These are phyloP conservation scores for Chrysophaeum taylorii DNA, from an alignment of 352 stramenopile genomes.

Conservation along the genomic window DNA sequence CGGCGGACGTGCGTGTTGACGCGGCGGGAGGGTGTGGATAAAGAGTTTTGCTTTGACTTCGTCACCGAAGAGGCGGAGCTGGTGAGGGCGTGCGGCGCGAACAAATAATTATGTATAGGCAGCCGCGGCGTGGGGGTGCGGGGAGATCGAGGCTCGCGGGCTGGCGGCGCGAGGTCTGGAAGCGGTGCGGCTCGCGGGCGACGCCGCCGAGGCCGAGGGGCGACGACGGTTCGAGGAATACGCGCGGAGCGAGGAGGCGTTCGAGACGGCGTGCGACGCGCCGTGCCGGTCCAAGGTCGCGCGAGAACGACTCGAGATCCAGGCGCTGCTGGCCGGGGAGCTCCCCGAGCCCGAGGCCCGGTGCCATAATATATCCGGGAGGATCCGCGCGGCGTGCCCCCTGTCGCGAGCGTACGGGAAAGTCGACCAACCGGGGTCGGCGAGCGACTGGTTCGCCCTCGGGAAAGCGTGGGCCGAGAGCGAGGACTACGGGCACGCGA, in stretches of 20 bases:
- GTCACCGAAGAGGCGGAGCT: not conserved
- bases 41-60: constrained; percentile 17
- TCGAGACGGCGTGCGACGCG: not conserved
- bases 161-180: not conserved
- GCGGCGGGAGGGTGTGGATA: too few relatives aligned
- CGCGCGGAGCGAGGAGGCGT: not conserved
- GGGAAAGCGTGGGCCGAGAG: not conserved
- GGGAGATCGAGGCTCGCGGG: not conserved
- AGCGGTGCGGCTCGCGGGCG: not conserved
- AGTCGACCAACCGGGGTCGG: not conserved
- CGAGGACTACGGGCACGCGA: constrained; percentile 8
- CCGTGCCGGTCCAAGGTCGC: not conserved
- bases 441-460: not conserved
- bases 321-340: not conserved
- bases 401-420: not conserved
- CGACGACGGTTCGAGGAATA: not conserved
- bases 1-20: too few relatives aligned
- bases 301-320: not conserved
- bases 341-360: not conserved
- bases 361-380: too few relatives aligned
- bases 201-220: not conserved
- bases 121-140: not conserved
- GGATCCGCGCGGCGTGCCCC: constrained; percentile 1
- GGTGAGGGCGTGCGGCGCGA: not conserved
- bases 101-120: too few relatives aligned